These are phyloP conservation scores for Lagerstroemia speciosa DNA, from an alignment of 345 rosid genomes.

Conservation along the genomic window DNA sequence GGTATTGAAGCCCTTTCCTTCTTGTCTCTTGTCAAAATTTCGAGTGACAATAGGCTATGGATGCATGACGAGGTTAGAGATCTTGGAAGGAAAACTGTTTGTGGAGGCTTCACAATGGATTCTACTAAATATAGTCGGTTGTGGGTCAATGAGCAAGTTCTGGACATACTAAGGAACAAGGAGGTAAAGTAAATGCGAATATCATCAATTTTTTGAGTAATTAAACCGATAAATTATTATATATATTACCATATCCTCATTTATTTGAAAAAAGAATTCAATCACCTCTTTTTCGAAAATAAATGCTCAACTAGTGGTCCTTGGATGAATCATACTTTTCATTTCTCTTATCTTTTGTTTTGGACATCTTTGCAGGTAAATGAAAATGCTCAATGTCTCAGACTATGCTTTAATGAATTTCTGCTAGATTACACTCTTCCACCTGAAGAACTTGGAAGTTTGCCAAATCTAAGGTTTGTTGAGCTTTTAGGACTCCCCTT, in stretches of 20 bases:
- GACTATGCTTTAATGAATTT: not conserved
- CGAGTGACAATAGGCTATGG: not conserved
- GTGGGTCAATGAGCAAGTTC: not conserved
- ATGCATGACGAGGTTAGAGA: conserved; percentile 3
- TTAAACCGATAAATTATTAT: too few relatives aligned
- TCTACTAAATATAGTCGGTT: not conserved
- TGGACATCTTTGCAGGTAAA: not conserved
- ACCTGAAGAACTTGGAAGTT: not conserved
- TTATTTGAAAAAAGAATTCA: too few relatives aligned
- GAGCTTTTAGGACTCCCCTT: not conserved
- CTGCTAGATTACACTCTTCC: not conserved
- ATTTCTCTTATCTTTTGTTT: not conserved
- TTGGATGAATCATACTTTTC: not conserved
- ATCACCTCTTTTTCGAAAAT: not conserved
- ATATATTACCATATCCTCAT: too few relatives aligned
- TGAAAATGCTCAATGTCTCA: not conserved
- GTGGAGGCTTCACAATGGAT: not conserved
- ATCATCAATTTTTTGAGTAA: too few relatives aligned
- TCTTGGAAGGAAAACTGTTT: not conserved
- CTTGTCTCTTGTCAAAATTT: not conserved
- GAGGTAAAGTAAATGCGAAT: too few relatives aligned
- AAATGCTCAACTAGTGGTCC: not conserved
- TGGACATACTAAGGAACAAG: not conserved
- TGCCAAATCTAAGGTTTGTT: conserved; percentile 4
- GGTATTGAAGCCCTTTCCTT: not conserved